Percentiles rank a stretch among this genome's conserved stretches.
phyloP scores from a whole-genome alignment of 768 basidiomycete species.

The Termitomyces sp. region DNA sequence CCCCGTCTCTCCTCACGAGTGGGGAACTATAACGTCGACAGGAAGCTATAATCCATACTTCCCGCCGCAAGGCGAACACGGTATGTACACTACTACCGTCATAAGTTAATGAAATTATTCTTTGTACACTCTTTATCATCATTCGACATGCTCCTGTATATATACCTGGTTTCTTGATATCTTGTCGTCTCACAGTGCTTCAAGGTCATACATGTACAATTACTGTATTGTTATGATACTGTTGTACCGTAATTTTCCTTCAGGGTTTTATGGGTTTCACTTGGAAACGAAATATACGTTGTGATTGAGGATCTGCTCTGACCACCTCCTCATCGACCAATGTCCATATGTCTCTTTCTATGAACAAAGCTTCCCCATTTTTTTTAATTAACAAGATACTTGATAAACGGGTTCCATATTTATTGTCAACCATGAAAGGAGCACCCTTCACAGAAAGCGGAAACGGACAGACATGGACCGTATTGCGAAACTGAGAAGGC shows the following conservation, averaged over 20 bases:
- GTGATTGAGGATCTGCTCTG: constrained; percentile 33
- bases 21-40: constrained; percentile 47
- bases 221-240: constrained; percentile 15
- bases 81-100: constrained; percentile 53
- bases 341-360: constrained; percentile 70
- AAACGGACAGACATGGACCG: constrained; percentile 61
- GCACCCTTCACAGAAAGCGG: constrained; percentile 25
- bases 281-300: constrained; percentile 51
- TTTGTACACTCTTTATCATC: background rate
- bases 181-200: constrained; percentile 3
- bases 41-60: constrained; percentile 68
- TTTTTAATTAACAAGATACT: constrained; percentile 65
- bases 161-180: constrained; percentile 15
- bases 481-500: constrained; percentile 52
- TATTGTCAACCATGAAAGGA: constrained; percentile 11
- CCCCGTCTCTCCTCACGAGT: constrained; percentile 55
- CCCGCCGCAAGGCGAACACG: constrained; percentile 48
- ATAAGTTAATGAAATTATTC: constrained; percentile 36
- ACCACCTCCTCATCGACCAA: constrained; percentile 35
- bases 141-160: constrained; percentile 2
- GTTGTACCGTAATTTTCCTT: constrained; percentile 15
- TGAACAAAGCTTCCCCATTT: constrained; percentile 55
- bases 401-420: constrained; percentile 70
- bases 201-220: constrained; percentile 8
- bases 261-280: constrained; percentile 15